Base-by-base conservation (phyloP, 2,329 filamentous ascomycete species). In the Ophiostoma sp. region DNA sequence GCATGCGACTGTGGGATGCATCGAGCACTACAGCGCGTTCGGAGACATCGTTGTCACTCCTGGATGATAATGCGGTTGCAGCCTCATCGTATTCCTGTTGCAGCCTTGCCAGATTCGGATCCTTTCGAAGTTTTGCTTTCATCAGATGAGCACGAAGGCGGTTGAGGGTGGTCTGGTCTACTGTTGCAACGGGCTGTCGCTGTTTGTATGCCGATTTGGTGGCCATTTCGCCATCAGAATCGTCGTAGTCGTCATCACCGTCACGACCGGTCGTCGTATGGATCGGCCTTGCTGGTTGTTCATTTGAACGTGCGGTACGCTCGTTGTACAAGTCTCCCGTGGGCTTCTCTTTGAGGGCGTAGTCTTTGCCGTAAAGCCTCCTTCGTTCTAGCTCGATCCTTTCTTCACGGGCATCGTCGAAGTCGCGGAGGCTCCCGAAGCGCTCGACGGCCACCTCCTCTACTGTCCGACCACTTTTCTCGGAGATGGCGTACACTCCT, bases 391-490 rank as follows among this genome's bases (percentile, higher is more conserved):
- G 78, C 80, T 99, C 96, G n/a, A 90, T 90, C 81, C 95, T 92
- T 81, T 99, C 97, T 80, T 99, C 96, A 61, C 95, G 87, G 3
- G 94, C 95, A 78, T 97, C 93, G 78, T 99, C 96, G 78, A 98
- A 99, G 17, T 93, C 91, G 33, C 91, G 88, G 19, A 99, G 80
- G 76, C 89, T 90, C 1, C 95, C 95, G 79, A 92, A 98, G 15
- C 93, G 88, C 77, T 97, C 92, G 50, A 92, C 78, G 0, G 95
- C 96, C 68, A 98, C 85, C 0, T 97, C 93, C 7, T 98, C 95
- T 0, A 97, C 86, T 0, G 88, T 78, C n/a, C 87, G 87, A 0
- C 90, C 91, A 0, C 85, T 90, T 78, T 96, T 91, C 77, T 97
- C 87, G 0, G 94, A 93, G 71, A 91, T 88, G 33, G 89, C 88